Base-by-base conservation (phyloP, 1,284 basidiomycete species). In the Marasmius oreades region DNA sequence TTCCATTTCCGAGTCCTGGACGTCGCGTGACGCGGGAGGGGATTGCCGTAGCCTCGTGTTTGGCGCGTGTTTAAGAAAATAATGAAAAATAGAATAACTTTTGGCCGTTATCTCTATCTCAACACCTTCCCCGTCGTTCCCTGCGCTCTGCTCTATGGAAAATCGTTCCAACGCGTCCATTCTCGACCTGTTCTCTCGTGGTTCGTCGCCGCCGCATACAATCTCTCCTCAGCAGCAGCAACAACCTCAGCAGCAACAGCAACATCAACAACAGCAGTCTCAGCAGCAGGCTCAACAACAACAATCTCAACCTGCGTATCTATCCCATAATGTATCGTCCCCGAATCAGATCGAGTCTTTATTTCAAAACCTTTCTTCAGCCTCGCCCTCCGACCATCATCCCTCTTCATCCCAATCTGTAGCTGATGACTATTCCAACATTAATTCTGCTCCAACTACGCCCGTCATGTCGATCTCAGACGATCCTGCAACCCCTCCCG, bases 101-200 rank as follows among this genome's bases (percentile, higher is more conserved):
- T 51, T 45, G 50, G 45, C 44, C 55, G 57, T 39, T 44, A 48
- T 44, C 33, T 52, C 11, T 50, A 50, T 50, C 47, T 50, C 47
- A 31, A 11, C 28, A 45, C 55, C 55, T 55, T 39, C 47, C 33
- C 59, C 34, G 44, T 55, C 26, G 54, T 54, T 59, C 59, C 53
- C 36, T 53, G 61, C 61, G 47, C 14, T 26, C 16, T 31, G 28
- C 47, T 60, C 59, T 55, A 76, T 74, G 70, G 73, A 76, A 58
- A 72, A 66, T 62, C 72, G 74, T 62, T 59, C 68, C 51, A 69
- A 69, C 57, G 67, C 55, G 39, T 54, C 72, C 47, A 61, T 72
- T 47, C 72, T 77, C 66, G 80, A 82, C 64, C 78, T 85, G 59
- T 86, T 86, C 66, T 83, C 82, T 23, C 73, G 82, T 56, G 80